phyloP scores from a whole-genome alignment of 2,329 filamentous ascomycete species.

The Periglandula ipomoeae region DNA sequence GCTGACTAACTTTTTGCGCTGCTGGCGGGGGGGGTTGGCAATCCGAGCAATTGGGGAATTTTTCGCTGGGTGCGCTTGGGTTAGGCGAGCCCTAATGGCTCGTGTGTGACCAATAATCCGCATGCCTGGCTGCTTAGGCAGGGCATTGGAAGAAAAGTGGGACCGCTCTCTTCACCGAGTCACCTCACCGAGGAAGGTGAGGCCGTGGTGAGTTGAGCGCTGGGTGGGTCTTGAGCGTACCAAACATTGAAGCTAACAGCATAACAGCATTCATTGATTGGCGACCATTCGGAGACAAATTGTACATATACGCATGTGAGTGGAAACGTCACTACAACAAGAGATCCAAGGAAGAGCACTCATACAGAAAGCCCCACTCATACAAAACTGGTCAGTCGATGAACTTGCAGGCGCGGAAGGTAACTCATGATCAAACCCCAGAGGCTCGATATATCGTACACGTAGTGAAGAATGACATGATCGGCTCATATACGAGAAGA shows the following conservation, averaged over 20 bases:
- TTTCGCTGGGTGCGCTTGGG: slow-evolving; percentile 18
- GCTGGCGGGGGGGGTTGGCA: slow-evolving; percentile 12
- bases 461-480: not conserved
- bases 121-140: slow-evolving; percentile 14
- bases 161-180: slow-evolving; percentile 2
- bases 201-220: not conserved
- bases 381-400: not conserved
- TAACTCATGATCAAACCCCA: not conserved
- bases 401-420: not conserved
- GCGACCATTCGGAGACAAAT: too few relatives aligned
- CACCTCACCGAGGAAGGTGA: not conserved
- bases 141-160: slow-evolving; percentile 6
- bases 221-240: too few relatives aligned
- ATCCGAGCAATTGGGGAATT: slow-evolving; percentile 8
- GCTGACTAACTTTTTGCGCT: slow-evolving; percentile 15
- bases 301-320: too few relatives aligned
- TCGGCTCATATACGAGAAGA: not conserved
- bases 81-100: slow-evolving; percentile 24
- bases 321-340: too few relatives aligned
- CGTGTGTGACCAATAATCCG: slow-evolving; percentile 11
- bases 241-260: too few relatives aligned
- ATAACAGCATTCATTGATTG: too few relatives aligned
- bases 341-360: too few relatives aligned
- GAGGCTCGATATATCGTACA: not conserved
- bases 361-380: too few relatives aligned